A percentile compares a stretch with the other conserved stretches of the same genome.
Evolutionary conservation across 352 stramenopile genomes (phyloP).

Genomic region (Elongisporangium prolatum): DNA sequence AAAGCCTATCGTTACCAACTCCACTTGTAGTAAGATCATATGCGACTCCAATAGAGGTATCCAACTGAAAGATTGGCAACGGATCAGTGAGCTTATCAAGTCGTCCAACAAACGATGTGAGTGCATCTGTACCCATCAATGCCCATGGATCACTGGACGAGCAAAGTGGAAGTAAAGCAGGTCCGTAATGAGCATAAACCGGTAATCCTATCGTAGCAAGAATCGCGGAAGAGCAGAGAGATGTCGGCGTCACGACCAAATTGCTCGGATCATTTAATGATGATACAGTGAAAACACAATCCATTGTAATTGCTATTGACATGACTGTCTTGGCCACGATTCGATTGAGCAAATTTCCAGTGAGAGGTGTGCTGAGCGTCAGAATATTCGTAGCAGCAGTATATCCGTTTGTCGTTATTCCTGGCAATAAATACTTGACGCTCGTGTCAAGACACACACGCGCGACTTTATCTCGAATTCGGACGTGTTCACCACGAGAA

Average conservation of each 20-base stretch:
- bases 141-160: constrained; percentile 40
- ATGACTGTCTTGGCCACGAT: constrained; percentile 32
- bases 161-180: constrained; percentile 65
- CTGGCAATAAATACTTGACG: constrained; percentile 42
- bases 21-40: constrained; percentile 26
- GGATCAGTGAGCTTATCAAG: constrained; percentile 36
- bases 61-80: constrained; percentile 50
- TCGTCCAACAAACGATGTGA: constrained; percentile 19
- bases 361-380: constrained; percentile 37
- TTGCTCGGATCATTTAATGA: too few species aligned
- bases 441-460: constrained; percentile 64
- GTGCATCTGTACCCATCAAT: constrained; percentile 17
- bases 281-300: too few species aligned
- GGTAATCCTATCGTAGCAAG: constrained; percentile 12
- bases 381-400: constrained; percentile 16
- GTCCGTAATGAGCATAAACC: constrained; percentile 60
- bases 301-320: constrained; percentile 18
- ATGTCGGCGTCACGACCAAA: too few species aligned
- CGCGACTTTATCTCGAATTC: constrained; percentile 46
- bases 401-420: constrained; percentile 30
- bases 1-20: constrained; percentile 25
- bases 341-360: constrained; percentile 11
- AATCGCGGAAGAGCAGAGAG: constrained; percentile 15
- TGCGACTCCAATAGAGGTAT: constrained; percentile 39
- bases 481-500: constrained; percentile 57